A percentile compares a stretch with the other conserved stretches of the same genome.
phyloP scores from a whole-genome alignment of 2,329 filamentous ascomycete genomes.

The Cladophialophora carrionii region DNA sequence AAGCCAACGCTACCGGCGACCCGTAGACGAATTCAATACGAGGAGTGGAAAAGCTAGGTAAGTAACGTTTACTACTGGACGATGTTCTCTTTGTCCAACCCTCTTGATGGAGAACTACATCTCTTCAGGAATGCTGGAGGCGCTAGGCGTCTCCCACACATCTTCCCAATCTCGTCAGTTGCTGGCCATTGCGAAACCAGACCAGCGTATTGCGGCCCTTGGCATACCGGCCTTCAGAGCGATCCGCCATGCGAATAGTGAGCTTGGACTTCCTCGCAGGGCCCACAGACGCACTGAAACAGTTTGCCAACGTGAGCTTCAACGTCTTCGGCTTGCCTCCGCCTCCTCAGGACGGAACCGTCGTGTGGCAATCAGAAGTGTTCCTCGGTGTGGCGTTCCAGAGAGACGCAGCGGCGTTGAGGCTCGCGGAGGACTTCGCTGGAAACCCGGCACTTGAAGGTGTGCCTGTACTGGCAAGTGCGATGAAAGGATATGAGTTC shows the following conservation, averaged over 20 bases:
- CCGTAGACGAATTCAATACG: neutral
- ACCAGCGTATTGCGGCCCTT: conserved; percentile 12
- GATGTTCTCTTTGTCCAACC: neutral
- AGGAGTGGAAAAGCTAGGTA: neutral
- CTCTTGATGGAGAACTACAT: conserved; percentile 22
- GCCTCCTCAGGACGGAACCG: neutral
- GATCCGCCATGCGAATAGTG: conserved; percentile 13
- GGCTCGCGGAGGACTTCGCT: conserved; percentile 12
- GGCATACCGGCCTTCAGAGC: conserved; percentile 7
- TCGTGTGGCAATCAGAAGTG: conserved; percentile 18
- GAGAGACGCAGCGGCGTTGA: conserved; percentile 8
- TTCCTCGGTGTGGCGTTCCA: conserved; percentile 21
- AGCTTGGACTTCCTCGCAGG: conserved; percentile 13
- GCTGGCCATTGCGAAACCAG: conserved; percentile 3
- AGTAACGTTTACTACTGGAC: neutral
- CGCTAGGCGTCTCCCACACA: conserved; percentile 10
- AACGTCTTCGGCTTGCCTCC: conserved; percentile 22
- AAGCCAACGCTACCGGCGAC: neutral
- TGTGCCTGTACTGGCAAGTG: conserved; percentile 9
- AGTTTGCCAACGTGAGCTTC: conserved; percentile 11
- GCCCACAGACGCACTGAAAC: conserved; percentile 5
- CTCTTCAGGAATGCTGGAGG: conserved; percentile 12
- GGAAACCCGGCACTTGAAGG: conserved; percentile 10
- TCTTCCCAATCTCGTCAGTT: neutral
- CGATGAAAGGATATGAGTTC: neutral